A percentile compares a stretch with the other conserved stretches of the same genome.
Evolutionary conservation across 2,329 filamentous ascomycete species (phyloP).

Genomic region (Calonectria hongkongensis): DNA sequence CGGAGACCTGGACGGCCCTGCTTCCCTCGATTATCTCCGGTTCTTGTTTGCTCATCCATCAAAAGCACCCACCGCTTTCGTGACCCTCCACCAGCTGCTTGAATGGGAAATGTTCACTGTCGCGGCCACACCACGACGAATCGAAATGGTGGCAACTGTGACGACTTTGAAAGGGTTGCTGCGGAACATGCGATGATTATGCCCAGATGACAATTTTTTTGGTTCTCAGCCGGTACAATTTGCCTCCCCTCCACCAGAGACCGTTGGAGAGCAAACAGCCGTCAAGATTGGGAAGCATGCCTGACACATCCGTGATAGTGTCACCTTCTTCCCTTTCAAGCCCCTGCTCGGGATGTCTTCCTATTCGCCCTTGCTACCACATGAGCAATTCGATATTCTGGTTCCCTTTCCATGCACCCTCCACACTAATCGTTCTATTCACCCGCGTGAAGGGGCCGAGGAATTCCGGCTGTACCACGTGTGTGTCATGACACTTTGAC

Average conservation of each 20-base stretch:
- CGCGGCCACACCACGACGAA: constrained; percentile 26
- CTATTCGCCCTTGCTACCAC: constrained; percentile 41
- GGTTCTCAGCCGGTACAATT: not conserved
- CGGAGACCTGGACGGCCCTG: constrained; percentile 25
- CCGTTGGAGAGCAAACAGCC: not conserved
- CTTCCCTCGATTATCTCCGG: constrained; percentile 31
- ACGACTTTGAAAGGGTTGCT: constrained; percentile 16
- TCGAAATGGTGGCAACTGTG: constrained; percentile 5
- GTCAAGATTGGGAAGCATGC: constrained; percentile 13
- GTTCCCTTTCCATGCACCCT: constrained; percentile 35
- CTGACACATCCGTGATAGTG: constrained; percentile 19
- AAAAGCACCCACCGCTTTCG: constrained; percentile 33
- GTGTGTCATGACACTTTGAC: constrained; percentile 51
- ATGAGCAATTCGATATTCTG: constrained; percentile 29
- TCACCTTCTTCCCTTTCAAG: constrained; percentile 6
- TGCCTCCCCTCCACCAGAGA: not conserved
- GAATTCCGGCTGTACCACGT: constrained; percentile 43
- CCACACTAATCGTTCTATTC: constrained; percentile 33
- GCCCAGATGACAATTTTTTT: constrained; percentile 22
- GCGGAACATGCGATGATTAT: constrained; percentile 24
- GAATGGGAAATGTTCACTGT: constrained; percentile 35
- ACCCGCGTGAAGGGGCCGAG: constrained; percentile 42
- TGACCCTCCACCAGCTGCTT: constrained; percentile 36
- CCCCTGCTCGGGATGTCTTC: not conserved
- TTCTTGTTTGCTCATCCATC: constrained; percentile 31